Evolutionary conservation across 352 stramenopile species (phyloP).

Genomic region (Globisporangium nagaii): DNA sequence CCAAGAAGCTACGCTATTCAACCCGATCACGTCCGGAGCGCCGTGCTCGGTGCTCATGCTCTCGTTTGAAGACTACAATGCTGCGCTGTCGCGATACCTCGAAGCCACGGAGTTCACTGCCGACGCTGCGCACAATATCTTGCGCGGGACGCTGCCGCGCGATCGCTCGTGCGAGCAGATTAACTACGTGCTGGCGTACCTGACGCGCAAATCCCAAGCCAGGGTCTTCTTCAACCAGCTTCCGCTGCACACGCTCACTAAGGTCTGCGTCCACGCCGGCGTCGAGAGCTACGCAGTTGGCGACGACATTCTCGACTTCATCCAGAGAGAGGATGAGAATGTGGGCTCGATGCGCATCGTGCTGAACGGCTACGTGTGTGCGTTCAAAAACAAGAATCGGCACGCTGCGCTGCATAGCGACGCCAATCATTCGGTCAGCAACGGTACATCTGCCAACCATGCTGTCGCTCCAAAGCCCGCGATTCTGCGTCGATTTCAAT

Average conservation of each 20-base stretch:
- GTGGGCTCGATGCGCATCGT: conserved; percentile 28
- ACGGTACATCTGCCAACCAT: neutral
- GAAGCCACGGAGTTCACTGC: conserved; percentile 22
- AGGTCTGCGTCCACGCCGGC: conserved; percentile 24
- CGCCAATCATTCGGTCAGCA: neutral
- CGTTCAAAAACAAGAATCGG: conserved; percentile 26
- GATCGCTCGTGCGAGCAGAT: conserved; percentile 45
- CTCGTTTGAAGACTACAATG: conserved; percentile 22
- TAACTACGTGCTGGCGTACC: conserved; percentile 21
- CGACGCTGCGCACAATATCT: conserved; percentile 14
- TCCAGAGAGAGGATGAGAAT: conserved; percentile 30
- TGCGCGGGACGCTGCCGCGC: conserved; percentile 23
- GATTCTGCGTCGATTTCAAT: conserved; percentile 23
- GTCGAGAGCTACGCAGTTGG: conserved; percentile 23
- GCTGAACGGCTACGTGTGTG: conserved; percentile 35
- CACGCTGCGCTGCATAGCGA: neutral
- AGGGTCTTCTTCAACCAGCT: conserved; percentile 39
- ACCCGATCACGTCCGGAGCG: conserved; percentile 11
- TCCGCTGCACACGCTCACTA: conserved; percentile 19
- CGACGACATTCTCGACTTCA: conserved; percentile 20
- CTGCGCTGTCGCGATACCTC: conserved; percentile 13
- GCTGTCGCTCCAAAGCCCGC: conserved; percentile 11
- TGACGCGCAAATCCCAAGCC: conserved; percentile 20
- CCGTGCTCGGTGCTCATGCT: conserved; percentile 20
- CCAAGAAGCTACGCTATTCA: conserved; percentile 28